Base-by-base conservation (phyloP, 2,329 filamentous ascomycete species). In the Aaosphaeria arxii region DNA sequence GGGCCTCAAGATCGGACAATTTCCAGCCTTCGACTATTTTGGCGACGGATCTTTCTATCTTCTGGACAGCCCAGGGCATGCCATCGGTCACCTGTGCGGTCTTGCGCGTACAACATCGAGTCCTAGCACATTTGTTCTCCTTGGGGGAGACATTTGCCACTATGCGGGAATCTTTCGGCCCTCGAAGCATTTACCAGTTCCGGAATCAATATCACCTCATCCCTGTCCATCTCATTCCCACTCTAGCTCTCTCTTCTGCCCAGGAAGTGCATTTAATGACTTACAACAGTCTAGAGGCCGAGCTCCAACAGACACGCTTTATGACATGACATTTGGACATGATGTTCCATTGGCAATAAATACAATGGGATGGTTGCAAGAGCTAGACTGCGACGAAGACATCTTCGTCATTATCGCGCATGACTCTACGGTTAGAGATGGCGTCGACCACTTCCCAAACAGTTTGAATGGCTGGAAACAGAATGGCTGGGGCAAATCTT, bases 21-120 rank as follows among this genome's bases (percentile, higher is more conserved):
- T 78, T 56, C 55, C 67, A 31, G 77, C 77, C 2, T 63, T 69
- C 29, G 80, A 84, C 57, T 82, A 75, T 56, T 83, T 82, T 47
- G 74, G 74, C 3, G 80, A 84, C 56, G 80, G 79, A 1, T 74
- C 68, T 24, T 80, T 84, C 53, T 82, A 81, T 56, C 67, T 83
- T 1, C 68, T 83, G 30, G 68, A 79, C 52, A 72, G 74, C 3
- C 78, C 79, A 0, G 81, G 81, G 1, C 79, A 82, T 55, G 71
- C 74, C 0, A 61, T 77, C 7, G 77, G 76, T 1, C 78, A 80
- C 55, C 64, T 79, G n/a, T 74, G 72, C 48, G 79, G 69, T 4
- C 66, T 82, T 0, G 78, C 76, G 1, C 66, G 78, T 6, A 75
- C 72, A 3, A 62, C 57, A 0, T 40, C 40, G 6, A 46, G 52